phyloP scores from a whole-genome alignment of 306 rosid species.

The Gleditsia sinensis region DNA sequence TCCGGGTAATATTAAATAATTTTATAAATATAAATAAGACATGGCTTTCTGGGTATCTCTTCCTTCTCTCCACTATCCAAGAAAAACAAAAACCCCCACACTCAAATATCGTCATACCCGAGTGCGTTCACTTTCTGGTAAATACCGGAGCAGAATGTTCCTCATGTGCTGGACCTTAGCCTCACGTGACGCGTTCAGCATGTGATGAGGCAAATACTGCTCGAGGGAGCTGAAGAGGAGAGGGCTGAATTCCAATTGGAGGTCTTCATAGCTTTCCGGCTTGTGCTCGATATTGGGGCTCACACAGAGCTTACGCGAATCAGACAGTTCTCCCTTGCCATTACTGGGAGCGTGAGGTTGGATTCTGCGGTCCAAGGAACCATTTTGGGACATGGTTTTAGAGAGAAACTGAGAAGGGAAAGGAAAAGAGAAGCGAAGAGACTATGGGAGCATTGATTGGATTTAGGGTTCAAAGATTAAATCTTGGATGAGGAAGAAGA shows the following conservation, averaged over 20 bases:
- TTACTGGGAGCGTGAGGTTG: slow-evolving; percentile 38
- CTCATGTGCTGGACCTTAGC: slow-evolving; percentile 75
- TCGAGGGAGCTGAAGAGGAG: slow-evolving; percentile 82
- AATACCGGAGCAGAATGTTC: slow-evolving; percentile 66
- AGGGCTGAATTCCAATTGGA: slow-evolving; percentile 73
- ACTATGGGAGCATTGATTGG: neutral
- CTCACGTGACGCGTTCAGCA: slow-evolving; percentile 67
- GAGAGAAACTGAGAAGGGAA: neutral
- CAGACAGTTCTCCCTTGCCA: slow-evolving; percentile 46
- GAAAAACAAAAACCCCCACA: neutral
- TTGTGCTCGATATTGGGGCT: slow-evolving; percentile 68
- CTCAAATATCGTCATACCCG: slow-evolving; percentile 51
- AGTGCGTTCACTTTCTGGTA: slow-evolving; percentile 66
- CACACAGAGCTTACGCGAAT: slow-evolving; percentile 49
- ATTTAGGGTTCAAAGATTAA: neutral
- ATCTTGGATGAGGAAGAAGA: neutral
- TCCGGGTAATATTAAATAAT: slow-evolving; percentile 19
- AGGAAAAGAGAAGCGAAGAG: neutral
- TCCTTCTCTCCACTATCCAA: slow-evolving; percentile 10
- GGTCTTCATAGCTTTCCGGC: slow-evolving; percentile 77
- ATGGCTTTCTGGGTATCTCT: neutral
- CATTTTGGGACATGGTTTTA: slow-evolving; percentile 51
- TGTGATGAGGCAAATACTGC: slow-evolving; percentile 62
- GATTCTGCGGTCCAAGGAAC: slow-evolving; percentile 49
- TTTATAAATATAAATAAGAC: neutral